Evolutionary conservation across 805 yeast genomes (phyloP), one percentile per base, ranked within the genome.

Genomic region (Nakazawaea pomicola): DNA sequence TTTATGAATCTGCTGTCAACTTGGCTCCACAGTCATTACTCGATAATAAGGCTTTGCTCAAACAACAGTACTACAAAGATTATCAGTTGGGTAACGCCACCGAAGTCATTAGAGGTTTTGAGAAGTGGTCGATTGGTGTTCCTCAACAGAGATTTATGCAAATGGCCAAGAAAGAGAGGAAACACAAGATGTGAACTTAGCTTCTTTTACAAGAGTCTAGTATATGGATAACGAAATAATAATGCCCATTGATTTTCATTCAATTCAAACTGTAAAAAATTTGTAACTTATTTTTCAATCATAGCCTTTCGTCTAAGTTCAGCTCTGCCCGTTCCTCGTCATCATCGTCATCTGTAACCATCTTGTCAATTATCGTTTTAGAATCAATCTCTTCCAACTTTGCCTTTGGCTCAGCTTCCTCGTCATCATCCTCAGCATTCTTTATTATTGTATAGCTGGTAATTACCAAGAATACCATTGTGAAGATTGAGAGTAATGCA

Each of bases 401-500:
- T 35, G 63, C 52, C 38, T 51, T 54, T 1, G 65, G 56, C 2
- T 47, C n/a, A n/a, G n/a, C 45, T 8, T 43, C 49, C 20, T 57
- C 61, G 29, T 56, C 61, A 17, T 51, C 63, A 41, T 49, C 50
- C 15, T 53, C 58, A 16, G 24, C 45, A 21, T 54, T 65, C 51
- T 61, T 69, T 58, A 70, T 35, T 58, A 72, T 29, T 34, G 58
- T 58, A 58, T 64, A 61, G 34, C 80, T 76, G 49, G 78, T 74
- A 59, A 85, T 70, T 4, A 80, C 68, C 17, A 78, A 68, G 41
- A 78, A 74, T 1, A 85, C 85, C 47, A 83, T 69, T 1, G 80
- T 66, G 17, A 84, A 60, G 25, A 89, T 80, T 2, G 93, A 86
- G 33, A 85, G 68, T 25, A 93, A 65, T 8, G 97, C 97, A 57